phyloP scores from a whole-genome alignment of 148 eudicot genomes.

The Gaultheria prostrata region DNA sequence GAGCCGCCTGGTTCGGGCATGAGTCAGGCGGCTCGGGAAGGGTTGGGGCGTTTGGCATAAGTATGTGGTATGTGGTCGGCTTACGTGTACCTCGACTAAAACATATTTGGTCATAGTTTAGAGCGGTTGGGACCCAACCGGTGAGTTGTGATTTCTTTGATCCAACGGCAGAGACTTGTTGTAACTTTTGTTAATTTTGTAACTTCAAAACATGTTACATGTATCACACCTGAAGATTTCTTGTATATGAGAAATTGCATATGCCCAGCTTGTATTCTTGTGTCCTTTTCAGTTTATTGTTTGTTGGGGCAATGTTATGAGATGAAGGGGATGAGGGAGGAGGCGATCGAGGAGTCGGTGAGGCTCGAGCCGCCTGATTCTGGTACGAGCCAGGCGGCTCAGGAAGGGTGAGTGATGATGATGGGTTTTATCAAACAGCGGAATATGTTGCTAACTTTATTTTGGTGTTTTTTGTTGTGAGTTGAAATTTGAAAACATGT shows the following conservation, averaged over 20 bases:
- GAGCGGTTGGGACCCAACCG: not conserved
- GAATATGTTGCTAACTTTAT: no score
- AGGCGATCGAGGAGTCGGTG: conserved; percentile 41
- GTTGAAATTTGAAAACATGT: no score
- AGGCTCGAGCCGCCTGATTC: conserved; percentile 42
- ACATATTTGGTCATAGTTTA: no score
- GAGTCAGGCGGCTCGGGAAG: conserved; percentile 38
- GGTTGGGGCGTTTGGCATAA: conserved; percentile 38
- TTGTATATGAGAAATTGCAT: not conserved
- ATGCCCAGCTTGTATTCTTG: not conserved
- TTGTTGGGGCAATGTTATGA: conserved; percentile 76
- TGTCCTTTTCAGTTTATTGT: conserved; percentile 20
- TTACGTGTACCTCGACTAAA: no score
- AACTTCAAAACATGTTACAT: not conserved
- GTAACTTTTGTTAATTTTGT: not conserved
- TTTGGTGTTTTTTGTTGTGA: no score
- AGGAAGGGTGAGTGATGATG: no score
- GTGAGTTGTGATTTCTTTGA: not conserved
- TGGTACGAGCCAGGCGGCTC: conserved; percentile 27
- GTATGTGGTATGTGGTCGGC: no score
- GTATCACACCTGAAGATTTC: not conserved
- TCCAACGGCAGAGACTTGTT: not conserved
- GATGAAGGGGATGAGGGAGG: conserved; percentile 48
- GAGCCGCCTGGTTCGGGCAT: conserved; percentile 40
- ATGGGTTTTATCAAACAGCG: no score